These are phyloP conservation scores for Aspergillus cristatus DNA, from an alignment of 495 filamentous ascomycete species.

Conservation along the genomic window DNA sequence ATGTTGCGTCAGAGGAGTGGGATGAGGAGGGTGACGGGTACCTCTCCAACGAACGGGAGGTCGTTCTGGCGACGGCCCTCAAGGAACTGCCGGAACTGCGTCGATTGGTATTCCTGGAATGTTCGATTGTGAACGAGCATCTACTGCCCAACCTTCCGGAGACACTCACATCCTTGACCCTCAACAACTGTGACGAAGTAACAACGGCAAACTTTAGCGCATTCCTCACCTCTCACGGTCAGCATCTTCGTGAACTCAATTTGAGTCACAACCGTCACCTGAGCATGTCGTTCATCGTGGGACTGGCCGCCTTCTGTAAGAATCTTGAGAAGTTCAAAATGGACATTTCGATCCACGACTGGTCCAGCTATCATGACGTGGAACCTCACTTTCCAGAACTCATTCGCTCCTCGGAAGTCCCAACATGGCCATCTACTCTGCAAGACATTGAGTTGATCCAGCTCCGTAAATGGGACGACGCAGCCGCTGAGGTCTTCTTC, in stretches of 20 bases:
- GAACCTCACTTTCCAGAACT: conserved; percentile 62
- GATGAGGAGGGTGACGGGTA: conserved; percentile 7
- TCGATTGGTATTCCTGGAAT: conserved; percentile 58
- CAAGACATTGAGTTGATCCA: conserved; percentile 62
- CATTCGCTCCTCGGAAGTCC: conserved; percentile 48
- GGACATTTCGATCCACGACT: conserved; percentile 60
- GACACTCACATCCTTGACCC: conserved; percentile 51
- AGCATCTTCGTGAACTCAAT: conserved; percentile 50
- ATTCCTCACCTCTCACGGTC: conserved; percentile 56
- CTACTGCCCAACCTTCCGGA: conserved; percentile 55
- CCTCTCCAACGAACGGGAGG: conserved; percentile 25
- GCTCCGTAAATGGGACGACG: conserved; percentile 58
- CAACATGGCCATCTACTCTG: conserved; percentile 65
- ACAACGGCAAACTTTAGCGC: conserved; percentile 45
- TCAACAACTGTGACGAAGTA: conserved; percentile 67
- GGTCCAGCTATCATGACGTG: conserved; percentile 52
- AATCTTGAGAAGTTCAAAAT: conserved; percentile 58
- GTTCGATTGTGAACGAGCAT: conserved; percentile 49
- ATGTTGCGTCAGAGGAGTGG: conserved; percentile 42
- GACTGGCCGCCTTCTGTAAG: conserved; percentile 53
- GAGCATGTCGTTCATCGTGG: conserved; percentile 58
- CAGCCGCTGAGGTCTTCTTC: conserved; percentile 64
- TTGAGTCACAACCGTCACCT: conserved; percentile 70
- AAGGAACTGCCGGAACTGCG: conserved; percentile 49
- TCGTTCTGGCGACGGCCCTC: conserved; percentile 47